phyloP scores from a whole-genome alignment of 345 rosid species.

The Ailanthus altissimus region DNA sequence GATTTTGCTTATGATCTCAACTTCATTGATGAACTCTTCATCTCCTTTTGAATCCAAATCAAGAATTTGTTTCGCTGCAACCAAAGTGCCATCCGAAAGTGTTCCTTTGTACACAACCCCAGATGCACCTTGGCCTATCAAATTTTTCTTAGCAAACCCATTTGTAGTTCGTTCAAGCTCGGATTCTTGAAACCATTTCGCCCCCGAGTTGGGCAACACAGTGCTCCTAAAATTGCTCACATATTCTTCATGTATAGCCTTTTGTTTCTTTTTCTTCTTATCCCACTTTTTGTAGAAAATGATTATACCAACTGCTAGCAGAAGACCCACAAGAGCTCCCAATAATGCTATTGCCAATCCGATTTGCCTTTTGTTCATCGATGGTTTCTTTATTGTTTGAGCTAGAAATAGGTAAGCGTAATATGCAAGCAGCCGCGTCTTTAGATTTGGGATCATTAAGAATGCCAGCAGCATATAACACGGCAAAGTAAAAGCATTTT shows the following conservation, averaged over 20 bases:
- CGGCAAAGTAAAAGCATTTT: constrained; percentile 43
- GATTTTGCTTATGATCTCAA: constrained; percentile 64
- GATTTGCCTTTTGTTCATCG: constrained; percentile 6
- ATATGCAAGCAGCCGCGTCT: constrained; percentile 45
- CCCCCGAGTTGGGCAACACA: constrained; percentile 49
- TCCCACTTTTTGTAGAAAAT: constrained; percentile 34
- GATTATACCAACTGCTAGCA: constrained; percentile 31
- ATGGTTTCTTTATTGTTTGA: constrained; percentile 14
- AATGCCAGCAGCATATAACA: constrained; percentile 51
- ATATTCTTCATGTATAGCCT: constrained; percentile 37
- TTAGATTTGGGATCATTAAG: constrained; percentile 46
- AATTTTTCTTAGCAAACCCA: constrained; percentile 46
- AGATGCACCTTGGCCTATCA: constrained; percentile 52
- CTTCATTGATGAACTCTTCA: constrained; percentile 61
- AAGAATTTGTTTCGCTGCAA: constrained; percentile 54
- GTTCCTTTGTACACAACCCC: constrained; percentile 57
- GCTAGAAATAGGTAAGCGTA: constrained; percentile 42
- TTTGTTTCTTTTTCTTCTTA: constrained; percentile 28
- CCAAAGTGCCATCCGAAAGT: constrained; percentile 47
- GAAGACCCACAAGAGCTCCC: constrained; percentile 43
- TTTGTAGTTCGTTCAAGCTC: constrained; percentile 57
- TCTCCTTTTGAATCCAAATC: constrained; percentile 53
- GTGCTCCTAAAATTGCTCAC: constrained; percentile 39
- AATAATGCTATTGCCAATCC: constrained; percentile 29
- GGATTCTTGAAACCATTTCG: constrained; percentile 52